These are phyloP conservation scores for Kuraishia piskuri DNA, from an alignment of 805 yeast species.

Conservation along the genomic window DNA sequence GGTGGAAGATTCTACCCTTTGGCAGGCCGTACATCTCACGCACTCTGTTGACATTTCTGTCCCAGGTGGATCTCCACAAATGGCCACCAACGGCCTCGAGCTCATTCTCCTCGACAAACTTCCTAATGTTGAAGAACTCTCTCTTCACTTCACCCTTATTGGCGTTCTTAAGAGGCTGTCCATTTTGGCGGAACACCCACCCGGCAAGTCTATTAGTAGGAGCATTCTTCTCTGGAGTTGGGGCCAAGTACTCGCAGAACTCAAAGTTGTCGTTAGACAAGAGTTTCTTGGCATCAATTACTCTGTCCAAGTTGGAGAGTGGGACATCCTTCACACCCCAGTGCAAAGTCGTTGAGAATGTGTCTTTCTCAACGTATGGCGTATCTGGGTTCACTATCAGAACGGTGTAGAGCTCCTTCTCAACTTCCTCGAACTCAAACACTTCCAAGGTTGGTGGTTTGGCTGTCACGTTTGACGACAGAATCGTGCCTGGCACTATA, in stretches of 20 bases:
- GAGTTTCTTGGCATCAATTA: slow-evolving; percentile 37
- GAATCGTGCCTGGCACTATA: slow-evolving; percentile 70
- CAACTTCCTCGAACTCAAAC: slow-evolving; percentile 55
- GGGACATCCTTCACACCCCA: slow-evolving; percentile 71
- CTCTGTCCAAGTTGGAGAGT: slow-evolving; percentile 47
- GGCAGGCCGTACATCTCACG: slow-evolving; percentile 70
- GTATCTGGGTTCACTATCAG: slow-evolving; percentile 86
- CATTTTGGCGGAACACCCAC: slow-evolving; percentile 81
- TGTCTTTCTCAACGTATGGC: slow-evolving; percentile 65
- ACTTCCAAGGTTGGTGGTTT: slow-evolving; percentile 73
- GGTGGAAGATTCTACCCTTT: slow-evolving; percentile 66
- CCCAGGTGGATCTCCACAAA: slow-evolving; percentile 82
- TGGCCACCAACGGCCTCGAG: slow-evolving; percentile 86
- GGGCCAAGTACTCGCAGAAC: slow-evolving; percentile 62
- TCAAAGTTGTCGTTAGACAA: slow-evolving; percentile 25
- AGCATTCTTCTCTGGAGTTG: slow-evolving; percentile 83
- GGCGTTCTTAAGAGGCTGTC: slow-evolving; percentile 14
- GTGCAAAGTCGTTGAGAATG: slow-evolving; percentile 62
- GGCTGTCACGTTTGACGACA: slow-evolving; percentile 67
- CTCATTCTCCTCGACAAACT: slow-evolving; percentile 44
- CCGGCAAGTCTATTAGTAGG: slow-evolving; percentile 76
- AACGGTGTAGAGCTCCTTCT: slow-evolving; percentile 59
- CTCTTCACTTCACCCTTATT: slow-evolving; percentile 20
- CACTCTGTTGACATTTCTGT: slow-evolving; percentile 58
- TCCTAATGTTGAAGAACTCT: slow-evolving; percentile 63